Evolutionary conservation across 768 basidiomycete genomes (phyloP), one percentile per base, ranked within the genome.

Genomic region (Calocybe cyanea): DNA sequence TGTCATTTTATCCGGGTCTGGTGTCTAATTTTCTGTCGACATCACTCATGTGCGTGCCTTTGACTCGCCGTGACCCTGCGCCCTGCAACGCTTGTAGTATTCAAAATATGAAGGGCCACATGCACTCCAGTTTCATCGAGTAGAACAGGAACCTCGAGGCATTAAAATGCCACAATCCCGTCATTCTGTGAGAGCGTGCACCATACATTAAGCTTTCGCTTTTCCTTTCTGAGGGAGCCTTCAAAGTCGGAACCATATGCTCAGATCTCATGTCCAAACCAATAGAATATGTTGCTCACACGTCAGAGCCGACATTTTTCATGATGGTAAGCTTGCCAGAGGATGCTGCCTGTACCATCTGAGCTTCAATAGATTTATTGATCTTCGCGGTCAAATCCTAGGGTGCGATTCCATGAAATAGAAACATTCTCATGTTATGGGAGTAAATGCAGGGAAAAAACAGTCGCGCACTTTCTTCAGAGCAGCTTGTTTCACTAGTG

Each of bases 241-340:
- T 10, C n/a, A 28, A 31, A 30, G 4, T 28, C 18, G 24, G 15
- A 32, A 1, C 18, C 37, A 32, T 39, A 41, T 31, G 38, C 32
- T 49, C 37, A 42, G 34, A 13, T 13, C 18, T 30, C 13, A 32
- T 13, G n/a, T 38, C 23, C 13, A 7, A 34, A n/a, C 11, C 31
- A 30, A 31, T 17, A 21, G 30, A 37, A 7, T 4, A 9, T 4
- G 19, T 24, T 18, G 58, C 69, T 51, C 52, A 77, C 75, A 54
- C 58, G 52, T 79, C 75, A 31, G 71, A 61, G 15, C 64, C 71
- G 11, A 68, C 64, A 50, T 83, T 78, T 68, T 87, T 89, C 92
- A 97, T 92, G 62, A 97, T 92, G 21, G 90, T 90, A 50, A 97
- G 73, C 63, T 90, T 92, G 31, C 93, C 93, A 34, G 83, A 73